Base-by-base conservation (phyloP, 768 basidiomycete genomes). In the Trametes sanguinea region DNA sequence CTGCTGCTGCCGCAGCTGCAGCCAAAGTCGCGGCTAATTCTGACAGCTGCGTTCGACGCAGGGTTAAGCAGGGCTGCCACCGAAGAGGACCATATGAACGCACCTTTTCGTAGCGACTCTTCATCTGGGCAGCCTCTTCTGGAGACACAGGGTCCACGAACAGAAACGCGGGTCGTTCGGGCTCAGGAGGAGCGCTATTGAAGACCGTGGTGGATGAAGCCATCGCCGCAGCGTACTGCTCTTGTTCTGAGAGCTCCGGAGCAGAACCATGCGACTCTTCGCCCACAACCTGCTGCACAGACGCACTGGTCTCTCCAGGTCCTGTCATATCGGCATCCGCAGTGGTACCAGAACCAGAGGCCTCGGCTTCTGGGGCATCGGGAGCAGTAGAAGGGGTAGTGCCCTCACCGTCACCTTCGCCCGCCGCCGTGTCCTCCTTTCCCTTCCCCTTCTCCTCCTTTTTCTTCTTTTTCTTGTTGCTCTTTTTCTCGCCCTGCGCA, bases 91-190 rank as follows among this genome's bases (percentile, higher is more conserved):
- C 2, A 29, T 17, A 2, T 8, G 3, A 7, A 50, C 54, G 14
- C 10, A 56, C 61, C 61, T 62, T 55, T 1, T 51, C 47, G 17
- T 29, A 30, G 3, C 54, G 48, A 2, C 32, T 35, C 17, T 61
- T n/a, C 1, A 62, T 42, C 32, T 37, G 43, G 1, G 61, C 54
- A 35, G 61, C 61, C 22, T 56, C 40, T 37, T 67, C 62, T 2
- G 63, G 58, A 1, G 66, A 57, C 10, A 69, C n/a, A 9, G 65
- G 65, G 29, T 67, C 55, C 64, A 67, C 65, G 58, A 69, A 69
- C 2, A 65, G 55, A 11, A 66, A 30, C n/a, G 30, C 46, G n/a
- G 39, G 44, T 29, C 61, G 54, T 6, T 54, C 50, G 1, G 60
- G n/a, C 0, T 50, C 42, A 22, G 22, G 22, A 8, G 57, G 8